Percentiles rank a stretch among this genome's conserved stretches.
Conservation (phyloP, 805 yeast genomes). For the Schizosaccharomyces osmophilus region DNA sequence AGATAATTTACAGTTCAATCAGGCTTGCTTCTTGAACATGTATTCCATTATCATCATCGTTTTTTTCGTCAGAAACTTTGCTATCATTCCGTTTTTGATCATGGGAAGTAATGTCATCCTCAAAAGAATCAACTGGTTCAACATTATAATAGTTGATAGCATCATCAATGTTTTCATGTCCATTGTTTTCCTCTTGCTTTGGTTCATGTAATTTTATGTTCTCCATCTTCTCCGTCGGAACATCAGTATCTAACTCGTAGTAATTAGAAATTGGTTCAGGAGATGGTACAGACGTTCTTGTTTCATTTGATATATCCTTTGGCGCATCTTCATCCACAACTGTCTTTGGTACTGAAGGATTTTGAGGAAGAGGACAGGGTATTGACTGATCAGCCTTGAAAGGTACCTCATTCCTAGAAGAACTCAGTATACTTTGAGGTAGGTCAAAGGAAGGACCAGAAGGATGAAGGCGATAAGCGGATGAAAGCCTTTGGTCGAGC, state of each 20-base stretch:
- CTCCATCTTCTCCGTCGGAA: too few species aligned
- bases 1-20: not conserved
- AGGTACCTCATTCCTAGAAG: not conserved
- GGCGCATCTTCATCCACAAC: too few species aligned
- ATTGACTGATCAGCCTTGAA: too few species aligned
- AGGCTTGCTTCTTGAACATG: not conserved
- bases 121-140: not conserved
- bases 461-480: not conserved
- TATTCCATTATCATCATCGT: not conserved
- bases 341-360: too few species aligned
- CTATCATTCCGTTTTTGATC: not conserved
- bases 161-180: not conserved
- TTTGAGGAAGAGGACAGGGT: too few species aligned
- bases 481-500: not conserved
- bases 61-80: not conserved
- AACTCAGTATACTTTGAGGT: not conserved
- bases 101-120: not conserved
- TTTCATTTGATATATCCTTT: too few species aligned
- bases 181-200: too few species aligned
- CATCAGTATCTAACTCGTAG: too few species aligned
- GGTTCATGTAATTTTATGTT: too few species aligned
- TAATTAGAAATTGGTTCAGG: too few species aligned
- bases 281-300: too few species aligned
- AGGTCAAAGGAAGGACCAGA: not conserved
- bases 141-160: not conserved